Evolutionary conservation across 768 basidiomycete genomes (phyloP).

Genomic region (Leccinum variicolor): DNA sequence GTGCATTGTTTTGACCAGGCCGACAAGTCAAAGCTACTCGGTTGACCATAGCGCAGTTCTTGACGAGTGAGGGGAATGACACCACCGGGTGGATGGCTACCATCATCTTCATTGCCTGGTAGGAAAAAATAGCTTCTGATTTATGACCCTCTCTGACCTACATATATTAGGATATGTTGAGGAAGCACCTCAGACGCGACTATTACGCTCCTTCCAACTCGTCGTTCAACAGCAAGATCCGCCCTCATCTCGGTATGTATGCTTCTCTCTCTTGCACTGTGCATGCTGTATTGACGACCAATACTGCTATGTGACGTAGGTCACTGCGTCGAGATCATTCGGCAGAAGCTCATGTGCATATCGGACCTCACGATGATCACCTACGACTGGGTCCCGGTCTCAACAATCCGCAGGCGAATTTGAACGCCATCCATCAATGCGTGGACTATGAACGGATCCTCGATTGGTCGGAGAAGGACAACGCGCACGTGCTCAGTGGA

Average conservation of each 20-base stretch:
- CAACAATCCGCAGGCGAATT: too few relatives aligned
- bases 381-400: not conserved
- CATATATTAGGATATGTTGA: not conserved
- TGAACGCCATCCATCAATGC: too few relatives aligned
- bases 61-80: constrained; percentile 2
- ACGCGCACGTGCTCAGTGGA: too few relatives aligned
- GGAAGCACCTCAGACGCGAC: not conserved
- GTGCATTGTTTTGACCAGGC: not conserved
- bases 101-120: constrained; percentile 13
- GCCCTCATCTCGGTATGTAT: constrained; percentile 1
- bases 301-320: not conserved
- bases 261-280: too few relatives aligned
- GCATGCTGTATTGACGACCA: not conserved
- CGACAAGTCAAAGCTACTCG: constrained; percentile 3
- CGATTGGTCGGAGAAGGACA: too few relatives aligned
- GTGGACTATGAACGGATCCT: too few relatives aligned
- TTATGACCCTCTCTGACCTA: not conserved
- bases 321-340: constrained; percentile 1
- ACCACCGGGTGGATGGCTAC: constrained; percentile 1
- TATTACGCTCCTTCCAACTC: not conserved
- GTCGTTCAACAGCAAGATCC: not conserved
- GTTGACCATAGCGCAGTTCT: constrained; percentile 5
- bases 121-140: not conserved
- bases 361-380: not conserved
- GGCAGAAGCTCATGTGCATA: constrained; percentile 2